These are phyloP conservation scores for Phytophthora rubi DNA, from an alignment of 352 stramenopile genomes.

Conservation along the genomic window DNA sequence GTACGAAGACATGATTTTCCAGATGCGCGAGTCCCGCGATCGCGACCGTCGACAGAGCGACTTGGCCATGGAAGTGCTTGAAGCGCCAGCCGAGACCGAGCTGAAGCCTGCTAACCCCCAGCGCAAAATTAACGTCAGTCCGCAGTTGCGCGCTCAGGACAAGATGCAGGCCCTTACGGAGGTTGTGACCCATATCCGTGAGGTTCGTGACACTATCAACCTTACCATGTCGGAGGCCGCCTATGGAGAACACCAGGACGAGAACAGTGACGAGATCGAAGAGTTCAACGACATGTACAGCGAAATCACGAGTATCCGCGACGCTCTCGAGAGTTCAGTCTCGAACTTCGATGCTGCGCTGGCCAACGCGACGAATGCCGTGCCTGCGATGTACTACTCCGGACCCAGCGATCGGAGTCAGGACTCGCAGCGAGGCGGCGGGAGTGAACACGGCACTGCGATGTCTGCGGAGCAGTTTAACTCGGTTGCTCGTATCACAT, in stretches of 20 bases:
- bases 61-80: conserved; percentile 35
- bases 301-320: conserved; percentile 59
- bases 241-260: conserved; percentile 41
- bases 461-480: conserved; percentile 65
- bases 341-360: conserved; percentile 57
- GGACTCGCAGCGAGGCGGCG: conserved; percentile 20
- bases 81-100: conserved; percentile 26
- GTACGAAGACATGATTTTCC: conserved; percentile 68
- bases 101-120: conserved; percentile 23
- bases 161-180: conserved; percentile 61
- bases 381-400: conserved; percentile 45
- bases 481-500: conserved; percentile 66
- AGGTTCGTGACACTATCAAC: conserved; percentile 75
- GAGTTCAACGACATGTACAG: conserved; percentile 63
- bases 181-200: conserved; percentile 69
- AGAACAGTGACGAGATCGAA: conserved; percentile 34
- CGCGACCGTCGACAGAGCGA: conserved; percentile 53
- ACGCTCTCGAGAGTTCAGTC: conserved; percentile 59
- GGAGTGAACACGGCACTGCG: conserved; percentile 24
- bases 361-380: conserved; percentile 46
- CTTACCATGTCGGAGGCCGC: conserved; percentile 62
- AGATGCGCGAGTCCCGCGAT: conserved; percentile 59
- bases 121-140: conserved; percentile 22
- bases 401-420: conserved; percentile 34
- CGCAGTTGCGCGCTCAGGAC: conserved; percentile 43